Evolutionary conservation across 495 filamentous ascomycete genomes (phyloP).

Genomic region (Aspergillus funiculosus): DNA sequence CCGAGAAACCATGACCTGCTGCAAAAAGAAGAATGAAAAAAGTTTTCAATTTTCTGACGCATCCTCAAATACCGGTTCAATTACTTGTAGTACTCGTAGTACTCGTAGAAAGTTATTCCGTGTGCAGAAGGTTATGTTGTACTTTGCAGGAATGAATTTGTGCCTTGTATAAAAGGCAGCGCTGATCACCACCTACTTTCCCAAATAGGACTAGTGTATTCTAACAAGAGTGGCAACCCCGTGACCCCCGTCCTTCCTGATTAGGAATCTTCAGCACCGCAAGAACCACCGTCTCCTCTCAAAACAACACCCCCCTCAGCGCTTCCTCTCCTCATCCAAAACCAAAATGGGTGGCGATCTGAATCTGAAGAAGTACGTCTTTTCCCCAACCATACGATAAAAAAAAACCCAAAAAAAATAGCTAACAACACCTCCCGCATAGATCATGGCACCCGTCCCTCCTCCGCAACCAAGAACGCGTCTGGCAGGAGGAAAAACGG

Average conservation of each 20-base stretch:
- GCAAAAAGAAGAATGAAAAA: too few relatives aligned
- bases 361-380: constrained; percentile 77
- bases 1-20: too few relatives aligned
- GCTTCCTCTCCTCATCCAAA: not conserved
- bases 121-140: too few relatives aligned
- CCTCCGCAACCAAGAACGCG: constrained; percentile 73
- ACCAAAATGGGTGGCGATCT: constrained; percentile 80
- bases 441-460: constrained; percentile 84
- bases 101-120: too few relatives aligned
- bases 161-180: too few relatives aligned
- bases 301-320: not conserved
- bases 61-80: too few relatives aligned
- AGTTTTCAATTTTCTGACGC: too few relatives aligned
- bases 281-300: not conserved
- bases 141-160: too few relatives aligned
- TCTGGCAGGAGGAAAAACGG: constrained; percentile 83
- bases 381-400: not conserved
- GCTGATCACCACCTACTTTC: too few relatives aligned
- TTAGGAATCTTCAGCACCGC: not conserved
- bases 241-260: constrained; percentile 1
- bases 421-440: constrained; percentile 14
- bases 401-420: not conserved
- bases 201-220: too few relatives aligned
- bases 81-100: too few relatives aligned
- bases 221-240: constrained; percentile 1